A percentile compares a stretch with the other conserved stretches of the same genome.
These are phyloP conservation scores for Paramecium sonneborni DNA, from an alignment of 73 alveolate genomes.

Conservation along the genomic window DNA sequence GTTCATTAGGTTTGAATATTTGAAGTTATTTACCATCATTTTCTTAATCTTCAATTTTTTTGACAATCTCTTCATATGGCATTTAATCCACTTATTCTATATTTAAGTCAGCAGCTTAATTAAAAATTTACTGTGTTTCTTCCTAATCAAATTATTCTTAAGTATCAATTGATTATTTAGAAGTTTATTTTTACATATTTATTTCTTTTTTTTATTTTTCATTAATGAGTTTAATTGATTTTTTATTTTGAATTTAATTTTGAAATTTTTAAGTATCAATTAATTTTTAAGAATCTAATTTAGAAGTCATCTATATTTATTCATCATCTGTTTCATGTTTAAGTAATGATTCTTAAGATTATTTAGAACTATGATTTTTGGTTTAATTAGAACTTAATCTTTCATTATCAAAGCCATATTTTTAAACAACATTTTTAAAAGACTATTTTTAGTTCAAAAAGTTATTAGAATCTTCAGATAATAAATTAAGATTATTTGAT, in stretches of 20 bases:
- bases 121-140: neutral
- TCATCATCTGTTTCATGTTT: neutral
- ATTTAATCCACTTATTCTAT: neutral
- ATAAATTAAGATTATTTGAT: neutral
- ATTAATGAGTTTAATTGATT: neutral
- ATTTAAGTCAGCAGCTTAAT: neutral
- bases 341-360: neutral
- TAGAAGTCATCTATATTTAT: neutral
- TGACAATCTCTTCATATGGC: constrained; percentile 8
- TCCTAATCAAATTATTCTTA: neutral
- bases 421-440: neutral
- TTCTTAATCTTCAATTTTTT: neutral
- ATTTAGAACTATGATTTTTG: neutral
- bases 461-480: neutral
- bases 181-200: neutral
- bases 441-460: neutral
- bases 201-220: neutral
- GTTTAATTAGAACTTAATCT: neutral
- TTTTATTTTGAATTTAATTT: neutral
- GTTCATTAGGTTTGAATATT: neutral
- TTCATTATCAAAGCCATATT: neutral
- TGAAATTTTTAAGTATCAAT: neutral
- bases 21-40: constrained; percentile 12
- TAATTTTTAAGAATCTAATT: neutral
- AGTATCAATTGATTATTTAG: neutral